A percentile compares a stretch with the other conserved stretches of the same genome.
These are phyloP conservation scores for Lupinus albus DNA, from an alignment of 306 rosid species.

Conservation along the genomic window DNA sequence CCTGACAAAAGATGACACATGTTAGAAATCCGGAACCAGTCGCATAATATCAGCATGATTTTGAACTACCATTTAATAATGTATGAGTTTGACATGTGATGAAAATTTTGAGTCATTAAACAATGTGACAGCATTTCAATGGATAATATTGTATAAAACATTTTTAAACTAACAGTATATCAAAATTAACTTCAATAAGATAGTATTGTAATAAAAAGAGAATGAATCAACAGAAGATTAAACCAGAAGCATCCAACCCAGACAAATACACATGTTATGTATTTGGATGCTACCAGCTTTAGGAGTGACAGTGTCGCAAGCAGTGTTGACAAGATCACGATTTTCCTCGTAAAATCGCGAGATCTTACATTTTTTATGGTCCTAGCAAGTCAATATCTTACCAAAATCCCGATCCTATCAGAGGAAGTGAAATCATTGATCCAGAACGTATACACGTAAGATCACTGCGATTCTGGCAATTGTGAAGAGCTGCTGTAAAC, in stretches of 20 bases:
- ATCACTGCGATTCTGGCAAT: too few relatives aligned
- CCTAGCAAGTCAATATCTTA: too few relatives aligned
- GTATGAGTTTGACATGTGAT: neutral
- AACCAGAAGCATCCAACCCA: neutral
- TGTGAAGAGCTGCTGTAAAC: too few relatives aligned
- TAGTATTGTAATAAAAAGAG: neutral
- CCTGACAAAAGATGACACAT: constrained; percentile 53
- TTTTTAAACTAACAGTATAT: neutral
- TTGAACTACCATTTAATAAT: neutral
- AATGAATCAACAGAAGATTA: neutral
- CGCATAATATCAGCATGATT: neutral
- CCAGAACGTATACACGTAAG: too few relatives aligned
- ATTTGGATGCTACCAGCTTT: neutral
- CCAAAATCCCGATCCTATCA: too few relatives aligned
- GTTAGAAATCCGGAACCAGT: constrained; percentile 22
- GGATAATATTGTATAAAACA: neutral
- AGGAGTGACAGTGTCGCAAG: constrained; percentile 13
- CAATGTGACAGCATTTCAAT: neutral
- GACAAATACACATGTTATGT: constrained; percentile 1
- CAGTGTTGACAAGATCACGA: too few relatives aligned
- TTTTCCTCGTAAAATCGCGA: too few relatives aligned
- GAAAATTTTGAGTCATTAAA: neutral
- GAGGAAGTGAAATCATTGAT: too few relatives aligned
- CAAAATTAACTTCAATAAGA: neutral
- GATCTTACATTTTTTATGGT: too few relatives aligned